Evolutionary conservation across 371 early-diverging fungal species (phyloP).

Genomic region (Mucor racemosus): DNA sequence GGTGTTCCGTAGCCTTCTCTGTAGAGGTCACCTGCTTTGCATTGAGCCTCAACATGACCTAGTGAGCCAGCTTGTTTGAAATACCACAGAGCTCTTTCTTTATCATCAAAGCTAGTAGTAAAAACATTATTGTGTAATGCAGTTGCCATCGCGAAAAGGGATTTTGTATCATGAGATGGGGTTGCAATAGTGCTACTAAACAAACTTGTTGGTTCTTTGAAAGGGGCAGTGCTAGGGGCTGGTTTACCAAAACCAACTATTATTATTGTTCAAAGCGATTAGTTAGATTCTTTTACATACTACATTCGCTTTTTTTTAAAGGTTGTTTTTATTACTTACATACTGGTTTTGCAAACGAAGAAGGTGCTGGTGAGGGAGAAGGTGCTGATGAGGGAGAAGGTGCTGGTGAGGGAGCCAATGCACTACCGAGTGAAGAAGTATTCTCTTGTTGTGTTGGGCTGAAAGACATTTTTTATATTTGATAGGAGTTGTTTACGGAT

Average conservation of each 20-base stretch:
- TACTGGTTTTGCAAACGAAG: no score
- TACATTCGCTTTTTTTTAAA: no score
- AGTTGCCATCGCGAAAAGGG: background rate
- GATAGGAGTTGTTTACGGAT: no score
- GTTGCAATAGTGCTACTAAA: background rate
- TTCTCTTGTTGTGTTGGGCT: no score
- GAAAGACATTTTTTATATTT: no score
- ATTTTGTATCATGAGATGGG: background rate
- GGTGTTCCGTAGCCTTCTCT: constrained; percentile 4
- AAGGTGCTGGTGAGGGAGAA: no score
- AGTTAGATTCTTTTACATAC: no score
- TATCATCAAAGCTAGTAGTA: background rate
- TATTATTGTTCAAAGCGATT: no score
- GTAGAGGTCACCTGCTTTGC: background rate
- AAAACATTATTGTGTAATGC: background rate
- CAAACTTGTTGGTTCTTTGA: background rate
- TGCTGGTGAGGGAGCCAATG: no score
- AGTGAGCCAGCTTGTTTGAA: constrained; percentile 3
- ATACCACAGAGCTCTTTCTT: background rate
- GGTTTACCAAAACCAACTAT: background rate
- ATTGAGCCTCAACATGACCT: constrained; percentile 1
- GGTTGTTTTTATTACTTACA: no score
- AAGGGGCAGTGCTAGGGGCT: background rate
- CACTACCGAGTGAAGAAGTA: no score
- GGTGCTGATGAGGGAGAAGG: no score